These are phyloP conservation scores for Aspergillus panamensis DNA, from an alignment of 495 filamentous ascomycete species.

Conservation along the genomic window DNA sequence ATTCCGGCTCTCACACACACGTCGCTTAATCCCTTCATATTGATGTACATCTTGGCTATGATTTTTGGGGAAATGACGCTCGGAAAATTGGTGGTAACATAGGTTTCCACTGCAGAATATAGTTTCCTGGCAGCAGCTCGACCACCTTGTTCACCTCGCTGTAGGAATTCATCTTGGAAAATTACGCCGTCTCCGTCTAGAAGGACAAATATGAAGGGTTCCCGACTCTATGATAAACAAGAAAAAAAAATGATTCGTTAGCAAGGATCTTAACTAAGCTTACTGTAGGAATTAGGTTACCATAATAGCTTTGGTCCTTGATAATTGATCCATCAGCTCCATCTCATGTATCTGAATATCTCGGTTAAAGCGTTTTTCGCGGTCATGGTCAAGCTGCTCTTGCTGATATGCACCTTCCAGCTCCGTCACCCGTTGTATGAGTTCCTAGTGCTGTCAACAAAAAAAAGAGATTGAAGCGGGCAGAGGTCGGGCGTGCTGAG, in stretches of 20 bases:
- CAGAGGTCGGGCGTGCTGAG: conserved; percentile 6
- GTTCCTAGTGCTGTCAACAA: conserved; percentile 36
- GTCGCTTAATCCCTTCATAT: conserved; percentile 61
- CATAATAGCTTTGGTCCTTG: conserved; percentile 48
- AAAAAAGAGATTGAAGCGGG: background rate
- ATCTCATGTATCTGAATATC: conserved; percentile 53
- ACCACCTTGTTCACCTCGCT: conserved; percentile 65
- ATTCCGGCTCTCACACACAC: conserved; percentile 56
- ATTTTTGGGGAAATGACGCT: conserved; percentile 56
- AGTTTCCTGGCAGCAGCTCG: conserved; percentile 65
- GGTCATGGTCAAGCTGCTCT: conserved; percentile 50
- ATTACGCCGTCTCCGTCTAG: conserved; percentile 78
- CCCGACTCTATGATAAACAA: conserved; percentile 54
- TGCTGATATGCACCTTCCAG: conserved; percentile 46
- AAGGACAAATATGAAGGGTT: conserved; percentile 71
- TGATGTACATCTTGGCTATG: conserved; percentile 65
- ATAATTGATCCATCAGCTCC: conserved; percentile 50
- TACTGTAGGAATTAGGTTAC: conserved; percentile 23
- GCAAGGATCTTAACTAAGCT: conserved; percentile 15
- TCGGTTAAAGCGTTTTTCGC: conserved; percentile 54
- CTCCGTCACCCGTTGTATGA: conserved; percentile 46
- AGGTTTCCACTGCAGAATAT: conserved; percentile 47
- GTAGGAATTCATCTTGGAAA: conserved; percentile 64
- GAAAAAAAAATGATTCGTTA: conserved; percentile 24
- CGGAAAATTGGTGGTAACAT: conserved; percentile 44